phyloP scores from a whole-genome alignment of 1,139 yeast species.

The Sugiyamaella castrensis region DNA sequence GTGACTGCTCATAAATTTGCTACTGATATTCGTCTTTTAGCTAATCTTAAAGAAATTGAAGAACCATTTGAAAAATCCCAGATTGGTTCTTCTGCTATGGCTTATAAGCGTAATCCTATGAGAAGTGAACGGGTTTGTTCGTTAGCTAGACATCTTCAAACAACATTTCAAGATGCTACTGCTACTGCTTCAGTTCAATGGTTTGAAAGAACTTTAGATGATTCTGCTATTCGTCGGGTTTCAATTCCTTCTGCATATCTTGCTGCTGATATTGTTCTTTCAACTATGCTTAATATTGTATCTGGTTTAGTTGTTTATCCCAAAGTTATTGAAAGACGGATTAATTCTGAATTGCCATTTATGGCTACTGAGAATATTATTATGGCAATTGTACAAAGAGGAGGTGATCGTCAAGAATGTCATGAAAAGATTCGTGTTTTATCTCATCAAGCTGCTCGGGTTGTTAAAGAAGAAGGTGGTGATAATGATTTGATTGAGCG shows the following conservation, averaged over 20 bases:
- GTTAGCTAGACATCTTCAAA: constrained; percentile 89
- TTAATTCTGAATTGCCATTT: constrained; percentile 91
- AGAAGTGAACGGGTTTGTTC: constrained; percentile 99
- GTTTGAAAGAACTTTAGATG: constrained; percentile 99
- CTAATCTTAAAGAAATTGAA: constrained; percentile 94
- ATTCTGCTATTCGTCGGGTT: constrained; percentile 96
- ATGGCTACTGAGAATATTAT: constrained; percentile 99
- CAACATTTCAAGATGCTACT: constrained; percentile 86
- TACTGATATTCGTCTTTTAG: constrained; percentile 91
- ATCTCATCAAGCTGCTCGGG: constrained; percentile 96
- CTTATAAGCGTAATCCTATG: constrained; percentile 99
- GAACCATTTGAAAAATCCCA: constrained; percentile 98
- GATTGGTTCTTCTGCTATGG: constrained; percentile 98
- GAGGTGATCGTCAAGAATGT: constrained; percentile 97
- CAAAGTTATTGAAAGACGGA: constrained; percentile 96
- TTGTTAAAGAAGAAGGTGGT: constrained; percentile 97
- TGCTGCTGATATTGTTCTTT: constrained; percentile 88
- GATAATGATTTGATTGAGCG: constrained; percentile 96
- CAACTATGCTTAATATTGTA: constrained; percentile 87
- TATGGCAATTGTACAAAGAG: constrained; percentile 99
- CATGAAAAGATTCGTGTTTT: constrained; percentile 97
- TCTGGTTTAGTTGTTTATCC: constrained; percentile 97
- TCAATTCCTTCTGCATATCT: constrained; percentile 94
- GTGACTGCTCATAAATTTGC: constrained; percentile 98
- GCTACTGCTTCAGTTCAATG: constrained; percentile 98